Evolutionary conservation across 345 rosid genomes (phyloP).

Genomic region (Limnanthes douglasii): DNA sequence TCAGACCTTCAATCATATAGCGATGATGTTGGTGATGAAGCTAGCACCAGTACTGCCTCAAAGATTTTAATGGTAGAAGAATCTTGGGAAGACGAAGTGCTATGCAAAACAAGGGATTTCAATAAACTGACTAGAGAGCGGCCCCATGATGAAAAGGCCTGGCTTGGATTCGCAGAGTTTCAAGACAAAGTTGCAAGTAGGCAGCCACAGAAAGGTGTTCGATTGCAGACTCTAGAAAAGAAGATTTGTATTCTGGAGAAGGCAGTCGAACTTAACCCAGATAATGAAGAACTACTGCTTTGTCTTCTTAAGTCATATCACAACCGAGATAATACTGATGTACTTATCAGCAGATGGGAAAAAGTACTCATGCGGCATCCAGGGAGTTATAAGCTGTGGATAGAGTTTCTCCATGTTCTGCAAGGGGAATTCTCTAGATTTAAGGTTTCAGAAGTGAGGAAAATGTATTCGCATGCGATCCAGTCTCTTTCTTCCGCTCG

Average conservation of each 20-base stretch:
- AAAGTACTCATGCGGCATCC: slow-evolving; percentile 61
- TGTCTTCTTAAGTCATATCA: slow-evolving; percentile 75
- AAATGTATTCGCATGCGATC: slow-evolving; percentile 77
- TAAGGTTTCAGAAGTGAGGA: slow-evolving; percentile 82
- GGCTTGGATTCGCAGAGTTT: slow-evolving; percentile 81
- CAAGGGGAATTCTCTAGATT: slow-evolving; percentile 89
- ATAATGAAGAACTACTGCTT: slow-evolving; percentile 68
- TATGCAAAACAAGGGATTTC: slow-evolving; percentile 64
- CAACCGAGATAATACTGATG: slow-evolving; percentile 60
- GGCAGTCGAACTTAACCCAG: slow-evolving; percentile 80
- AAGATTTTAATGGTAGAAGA: slow-evolving; percentile 31
- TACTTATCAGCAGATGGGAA: slow-evolving; percentile 74
- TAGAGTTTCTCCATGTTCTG: slow-evolving; percentile 63
- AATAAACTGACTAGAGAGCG: slow-evolving; percentile 66
- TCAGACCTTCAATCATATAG: slow-evolving; percentile 15
- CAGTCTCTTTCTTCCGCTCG: slow-evolving; percentile 70
- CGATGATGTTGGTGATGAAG: slow-evolving; percentile 18
- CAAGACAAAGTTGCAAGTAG: slow-evolving; percentile 69
- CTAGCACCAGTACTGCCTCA: slow-evolving; percentile 10
- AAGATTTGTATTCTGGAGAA: slow-evolving; percentile 89
- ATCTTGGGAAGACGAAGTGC: slow-evolving; percentile 92
- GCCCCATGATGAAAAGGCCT: slow-evolving; percentile 59
- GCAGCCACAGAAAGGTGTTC: slow-evolving; percentile 78
- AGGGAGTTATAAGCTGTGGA: slow-evolving; percentile 64
- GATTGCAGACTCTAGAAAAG: slow-evolving; percentile 79